Percentiles rank a stretch among this genome's conserved stretches.
Conservation (phyloP, 805 yeast genomes). For the Kluyveromyces wickerhamii region DNA sequence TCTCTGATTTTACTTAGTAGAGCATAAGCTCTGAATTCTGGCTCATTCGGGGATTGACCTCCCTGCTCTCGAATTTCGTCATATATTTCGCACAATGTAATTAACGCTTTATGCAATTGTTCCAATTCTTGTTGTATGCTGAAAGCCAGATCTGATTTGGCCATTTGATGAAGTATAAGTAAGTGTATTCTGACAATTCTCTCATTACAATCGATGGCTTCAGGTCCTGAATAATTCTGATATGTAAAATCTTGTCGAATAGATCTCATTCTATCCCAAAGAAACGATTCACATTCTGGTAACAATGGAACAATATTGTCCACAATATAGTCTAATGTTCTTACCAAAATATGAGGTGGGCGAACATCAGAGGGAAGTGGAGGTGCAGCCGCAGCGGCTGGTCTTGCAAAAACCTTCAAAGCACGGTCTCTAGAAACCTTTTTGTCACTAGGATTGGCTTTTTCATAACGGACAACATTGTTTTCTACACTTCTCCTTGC, state of each 20-base stretch:
- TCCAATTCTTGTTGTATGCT: conserved; percentile 94
- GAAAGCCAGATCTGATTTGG: conserved; percentile 60
- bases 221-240: conserved; percentile 89
- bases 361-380: conserved; percentile 96
- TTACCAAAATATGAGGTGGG: conserved; percentile 69
- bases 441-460: conserved; percentile 45
- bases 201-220: conserved; percentile 89
- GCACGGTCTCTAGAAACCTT: conserved; percentile 55
- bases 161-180: conserved; percentile 76
- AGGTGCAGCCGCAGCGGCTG: conserved; percentile 98
- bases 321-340: conserved; percentile 65
- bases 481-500: conserved; percentile 81
- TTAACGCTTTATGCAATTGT: conserved; percentile 85
- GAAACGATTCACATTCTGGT: conserved; percentile 81
- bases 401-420: conserved; percentile 87
- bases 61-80: conserved; percentile 68
- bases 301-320: conserved; percentile 53
- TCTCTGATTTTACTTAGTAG: conserved; percentile 73
- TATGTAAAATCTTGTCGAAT: conserved; percentile 95
- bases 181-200: conserved; percentile 84
- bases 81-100: conserved; percentile 82
- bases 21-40: conserved; percentile 88
- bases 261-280: conserved; percentile 97
- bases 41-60: conserved; percentile 68
- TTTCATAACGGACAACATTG: conserved; percentile 74